Conservation (phyloP, 1,139 yeast genomes). For the Suhomyces wounanorum region DNA sequence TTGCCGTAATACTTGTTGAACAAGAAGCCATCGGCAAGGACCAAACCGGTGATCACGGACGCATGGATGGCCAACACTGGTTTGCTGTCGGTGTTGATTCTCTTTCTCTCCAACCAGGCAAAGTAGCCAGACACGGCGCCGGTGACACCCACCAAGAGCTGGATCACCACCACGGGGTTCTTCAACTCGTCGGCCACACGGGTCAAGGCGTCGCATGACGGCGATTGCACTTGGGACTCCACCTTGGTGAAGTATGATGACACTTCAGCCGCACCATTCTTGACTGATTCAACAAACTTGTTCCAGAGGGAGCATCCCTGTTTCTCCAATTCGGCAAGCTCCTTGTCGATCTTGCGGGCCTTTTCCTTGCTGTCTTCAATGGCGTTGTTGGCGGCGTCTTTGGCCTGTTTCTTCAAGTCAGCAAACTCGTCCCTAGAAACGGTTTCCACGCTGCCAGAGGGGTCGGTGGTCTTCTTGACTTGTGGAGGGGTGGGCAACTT, state of each 20-base stretch:
- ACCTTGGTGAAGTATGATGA: conserved; percentile 9
- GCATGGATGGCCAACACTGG: conserved; percentile 54
- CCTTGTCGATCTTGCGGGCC: conserved; percentile 18
- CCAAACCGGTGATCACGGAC: conserved; percentile 55
- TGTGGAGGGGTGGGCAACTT: conserved; percentile 29
- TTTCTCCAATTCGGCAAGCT: conserved; percentile 30
- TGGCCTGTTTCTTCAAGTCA: conserved; percentile 29
- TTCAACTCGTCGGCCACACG: conserved; percentile 41
- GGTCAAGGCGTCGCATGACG: conserved; percentile 3
- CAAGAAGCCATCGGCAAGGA: conserved; percentile 55
- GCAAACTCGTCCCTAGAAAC: conserved; percentile 31
- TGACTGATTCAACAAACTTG: conserved; percentile 18
- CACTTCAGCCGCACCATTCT: conserved; percentile 13
- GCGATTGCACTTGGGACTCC: conserved; percentile 5
- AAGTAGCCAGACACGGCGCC: conserved; percentile 51
- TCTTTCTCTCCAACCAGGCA: conserved; percentile 56
- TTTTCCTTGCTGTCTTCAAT: conserved; percentile 19
- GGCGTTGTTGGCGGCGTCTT: conserved; percentile 22
- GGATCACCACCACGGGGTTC: conserved; percentile 64
- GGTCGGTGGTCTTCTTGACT: conserved; percentile 24
- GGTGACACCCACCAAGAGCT: conserved; percentile 52
- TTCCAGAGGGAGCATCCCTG: conserved; percentile 26
- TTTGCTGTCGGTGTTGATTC: conserved; percentile 49
- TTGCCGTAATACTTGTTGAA: conserved; percentile 55
- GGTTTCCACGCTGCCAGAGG: conserved; percentile 33